Percentiles rank a stretch among this genome's conserved stretches.
phyloP scores from a whole-genome alignment of 805 yeast genomes.

The Teunomyces barrocoloradensis region DNA sequence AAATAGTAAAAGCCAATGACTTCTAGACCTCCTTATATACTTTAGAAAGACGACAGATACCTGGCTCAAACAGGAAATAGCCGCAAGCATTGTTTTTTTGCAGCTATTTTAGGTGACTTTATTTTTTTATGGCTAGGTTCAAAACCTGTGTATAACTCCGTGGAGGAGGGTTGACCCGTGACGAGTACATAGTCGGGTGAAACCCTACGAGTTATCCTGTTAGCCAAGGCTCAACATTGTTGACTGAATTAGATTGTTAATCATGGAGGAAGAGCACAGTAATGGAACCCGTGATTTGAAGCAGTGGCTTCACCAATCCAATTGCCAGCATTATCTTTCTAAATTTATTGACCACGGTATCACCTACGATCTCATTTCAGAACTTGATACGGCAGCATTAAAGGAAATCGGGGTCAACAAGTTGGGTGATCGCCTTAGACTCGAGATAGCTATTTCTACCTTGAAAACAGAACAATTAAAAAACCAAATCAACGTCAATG shows the following conservation, averaged over 20 bases:
- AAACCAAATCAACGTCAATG: constrained; percentile 22
- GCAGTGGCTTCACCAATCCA: constrained; percentile 34
- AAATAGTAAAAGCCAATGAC: too few species aligned
- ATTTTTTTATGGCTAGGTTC: not conserved
- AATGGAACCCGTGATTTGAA: constrained; percentile 18
- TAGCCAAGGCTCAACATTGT: not conserved
- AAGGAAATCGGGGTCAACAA: constrained; percentile 70
- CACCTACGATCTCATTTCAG: constrained; percentile 53
- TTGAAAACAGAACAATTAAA: constrained; percentile 36
- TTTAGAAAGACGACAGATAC: too few species aligned
- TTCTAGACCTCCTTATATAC: too few species aligned
- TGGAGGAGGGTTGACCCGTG: not conserved
- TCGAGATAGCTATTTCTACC: constrained; percentile 56
- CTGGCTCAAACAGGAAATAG: too few species aligned
- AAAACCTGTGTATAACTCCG: not conserved
- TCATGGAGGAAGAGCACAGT: not conserved
- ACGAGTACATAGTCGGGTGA: not conserved
- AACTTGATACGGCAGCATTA: constrained; percentile 61
- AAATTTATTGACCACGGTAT: constrained; percentile 50
- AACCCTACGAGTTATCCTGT: not conserved
- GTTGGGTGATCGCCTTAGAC: constrained; percentile 78
- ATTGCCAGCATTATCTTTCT: constrained; percentile 33
- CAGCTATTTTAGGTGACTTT: too few species aligned
- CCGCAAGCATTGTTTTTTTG: too few species aligned
- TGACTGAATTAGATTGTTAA: not conserved